Evolutionary conservation across 2,329 filamentous ascomycete species (phyloP).

Genomic region (Botryotinia narcissicola): DNA sequence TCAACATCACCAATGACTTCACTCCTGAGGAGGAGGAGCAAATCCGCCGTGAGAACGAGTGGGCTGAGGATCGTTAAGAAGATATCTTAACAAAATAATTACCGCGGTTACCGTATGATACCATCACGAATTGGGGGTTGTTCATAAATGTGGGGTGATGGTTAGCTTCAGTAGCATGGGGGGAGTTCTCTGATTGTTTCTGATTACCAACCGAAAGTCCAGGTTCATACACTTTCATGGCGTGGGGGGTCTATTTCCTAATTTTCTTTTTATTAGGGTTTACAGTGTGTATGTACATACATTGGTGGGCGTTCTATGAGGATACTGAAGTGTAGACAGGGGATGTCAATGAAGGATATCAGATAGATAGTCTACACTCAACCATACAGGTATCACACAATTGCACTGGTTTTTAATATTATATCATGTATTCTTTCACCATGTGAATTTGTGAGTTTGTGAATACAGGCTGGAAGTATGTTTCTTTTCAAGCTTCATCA

Average conservation of each 20-base stretch:
- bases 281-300: background rate
- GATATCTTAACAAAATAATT: background rate
- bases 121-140: background rate
- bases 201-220: background rate
- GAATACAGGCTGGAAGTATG: background rate
- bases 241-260: background rate
- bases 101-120: background rate
- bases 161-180: background rate
- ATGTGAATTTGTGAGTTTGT: background rate
- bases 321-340: background rate
- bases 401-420: background rate
- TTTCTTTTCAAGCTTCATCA: background rate
- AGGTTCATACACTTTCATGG: conserved; percentile 2
- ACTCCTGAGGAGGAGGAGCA: conserved; percentile 98
- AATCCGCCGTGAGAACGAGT: conserved; percentile 88
- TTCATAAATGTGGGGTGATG: background rate
- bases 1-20: conserved; percentile 99
- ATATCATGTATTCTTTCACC: background rate
- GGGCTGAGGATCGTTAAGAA: conserved; percentile 75
- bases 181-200: conserved; percentile 7
- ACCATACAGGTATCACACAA: background rate
- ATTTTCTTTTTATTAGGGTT: background rate
- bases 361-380: background rate
- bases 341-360: conserved; percentile 6
- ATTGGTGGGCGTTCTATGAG: conserved; percentile 1